Conservation (phyloP, 768 basidiomycete species). For the Macrolepiota albuminosa region DNA sequence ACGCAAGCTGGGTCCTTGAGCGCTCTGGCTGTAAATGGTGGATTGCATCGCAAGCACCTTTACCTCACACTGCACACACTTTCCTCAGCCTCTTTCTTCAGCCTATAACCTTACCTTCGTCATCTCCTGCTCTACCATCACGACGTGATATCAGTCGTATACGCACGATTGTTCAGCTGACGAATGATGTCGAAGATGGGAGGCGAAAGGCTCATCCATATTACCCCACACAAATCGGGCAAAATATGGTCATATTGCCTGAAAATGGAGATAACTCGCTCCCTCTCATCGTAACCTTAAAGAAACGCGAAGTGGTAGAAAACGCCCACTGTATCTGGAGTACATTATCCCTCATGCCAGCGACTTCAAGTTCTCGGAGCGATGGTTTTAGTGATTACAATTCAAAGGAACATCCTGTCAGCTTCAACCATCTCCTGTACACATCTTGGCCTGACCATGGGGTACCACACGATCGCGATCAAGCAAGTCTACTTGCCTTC, state of each 20-base stretch:
- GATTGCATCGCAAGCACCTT: conserved; percentile 84
- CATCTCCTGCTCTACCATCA: conserved; percentile 12
- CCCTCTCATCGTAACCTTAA: conserved; percentile 55
- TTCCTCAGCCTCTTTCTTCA: conserved; percentile 70
- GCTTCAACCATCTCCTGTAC: conserved; percentile 71
- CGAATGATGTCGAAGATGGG: conserved; percentile 64
- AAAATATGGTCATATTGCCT: conserved; percentile 41
- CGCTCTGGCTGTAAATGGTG: conserved; percentile 69
- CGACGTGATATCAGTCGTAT: conserved; percentile 36
- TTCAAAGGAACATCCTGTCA: conserved; percentile 28
- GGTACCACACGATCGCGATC: conserved; percentile 61
- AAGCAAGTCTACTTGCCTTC: conserved; percentile 56
- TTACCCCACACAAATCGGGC: conserved; percentile 60
- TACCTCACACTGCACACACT: conserved; percentile 63
- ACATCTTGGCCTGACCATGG: conserved; percentile 83
- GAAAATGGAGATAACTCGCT: conserved; percentile 35
- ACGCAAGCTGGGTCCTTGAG: conserved; percentile 86
- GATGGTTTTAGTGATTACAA: conserved; percentile 5
- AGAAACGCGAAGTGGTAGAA: conserved; percentile 37
- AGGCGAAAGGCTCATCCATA: conserved; percentile 74
- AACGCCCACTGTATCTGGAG: conserved; percentile 61
- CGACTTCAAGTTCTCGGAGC: conserved; percentile 15
- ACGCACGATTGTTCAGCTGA: conserved; percentile 80
- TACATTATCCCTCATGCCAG: conserved; percentile 48
- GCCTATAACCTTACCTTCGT: conserved; percentile 33